Evolutionary conservation across 306 rosid species (phyloP), one percentile per base, ranked within the genome.

Genomic region (Prunus dulcis): DNA sequence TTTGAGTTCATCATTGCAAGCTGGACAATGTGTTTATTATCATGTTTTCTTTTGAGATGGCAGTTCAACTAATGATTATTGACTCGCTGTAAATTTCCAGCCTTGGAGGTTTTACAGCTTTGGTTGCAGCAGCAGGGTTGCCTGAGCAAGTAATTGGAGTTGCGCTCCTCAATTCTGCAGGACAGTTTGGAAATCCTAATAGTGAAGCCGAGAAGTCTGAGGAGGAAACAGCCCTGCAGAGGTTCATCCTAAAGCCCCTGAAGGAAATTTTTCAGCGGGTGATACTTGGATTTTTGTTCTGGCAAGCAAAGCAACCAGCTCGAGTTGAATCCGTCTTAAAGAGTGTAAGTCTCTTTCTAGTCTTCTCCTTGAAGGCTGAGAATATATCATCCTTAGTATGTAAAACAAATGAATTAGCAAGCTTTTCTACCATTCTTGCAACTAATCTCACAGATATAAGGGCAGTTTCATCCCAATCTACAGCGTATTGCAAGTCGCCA

Each of bases 281-380:
- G 28, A 89, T 88, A 79, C 97, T 92, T 75, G 97, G 97, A 49
- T 75, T 95, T 82, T 77, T 92, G 77, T 92, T 95, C 89, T 92
- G 99, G 97, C 99, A 92, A 83, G 80, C 97, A 52, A 95, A 91
- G 87, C 97, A 91, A 79, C 99, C 97, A 1, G 85, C 97, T 75
- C 91, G 93, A 34, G 72, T 92, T 73, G 71, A 67, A 76, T 95
- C 96, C 12, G 89, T 95, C 77, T 84, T 95, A 69, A 95, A 92
- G 84, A 89, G 97, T 82, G 97, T 86, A 87, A 57, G 93, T 76
- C 65, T 56, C 74, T 64, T 77, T 20, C 82, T 72, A 58, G 34
- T 43, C 76, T 77, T 69, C 75, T 61, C 45, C 13, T 63, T 57
- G 1, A 15, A 23, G 43, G 58, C 41, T 17, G 67, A 56, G 41